These are phyloP conservation scores for Naganishia albida DNA, from an alignment of 1,284 basidiomycete species.

Conservation along the genomic window DNA sequence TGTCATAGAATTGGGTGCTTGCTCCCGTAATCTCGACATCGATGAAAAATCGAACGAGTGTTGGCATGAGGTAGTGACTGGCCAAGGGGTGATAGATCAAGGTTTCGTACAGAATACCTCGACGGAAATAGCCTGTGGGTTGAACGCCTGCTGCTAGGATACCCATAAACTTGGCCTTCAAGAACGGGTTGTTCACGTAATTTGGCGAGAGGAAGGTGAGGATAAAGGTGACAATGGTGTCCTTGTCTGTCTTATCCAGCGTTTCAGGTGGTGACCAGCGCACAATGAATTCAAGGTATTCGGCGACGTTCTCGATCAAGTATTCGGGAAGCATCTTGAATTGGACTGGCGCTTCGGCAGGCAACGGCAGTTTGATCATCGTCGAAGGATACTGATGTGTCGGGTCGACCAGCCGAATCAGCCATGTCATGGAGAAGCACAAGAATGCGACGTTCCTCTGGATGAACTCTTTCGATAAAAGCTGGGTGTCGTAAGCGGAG, in stretches of 20 bases:
- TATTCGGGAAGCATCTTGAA: constrained; percentile 94
- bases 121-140: constrained; percentile 71
- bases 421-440: constrained; percentile 90
- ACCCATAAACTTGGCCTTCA: constrained; percentile 96
- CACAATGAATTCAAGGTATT: constrained; percentile 80
- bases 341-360: constrained; percentile 75
- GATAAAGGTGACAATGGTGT: constrained; percentile 84
- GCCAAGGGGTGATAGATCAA: constrained; percentile 84
- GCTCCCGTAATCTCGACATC: constrained; percentile 97
- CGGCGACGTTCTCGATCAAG: constrained; percentile 89
- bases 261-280: constrained; percentile 65
- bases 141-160: constrained; percentile 80
- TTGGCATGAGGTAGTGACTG: constrained; percentile 83
- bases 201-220: constrained; percentile 91
- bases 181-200: constrained; percentile 98
- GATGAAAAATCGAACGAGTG: constrained; percentile 92
- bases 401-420: constrained; percentile 90
- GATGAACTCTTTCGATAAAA: constrained; percentile 82
- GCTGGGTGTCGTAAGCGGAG: constrained; percentile 78
- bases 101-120: constrained; percentile 76
- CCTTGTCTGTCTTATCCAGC: constrained; percentile 77
- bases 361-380: constrained; percentile 76
- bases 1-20: constrained; percentile 86
- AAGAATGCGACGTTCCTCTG: constrained; percentile 78
- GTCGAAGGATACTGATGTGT: constrained; percentile 73